Base-by-base conservation (phyloP, 768 basidiomycete species). In the Dacryopinax primogenitus region DNA sequence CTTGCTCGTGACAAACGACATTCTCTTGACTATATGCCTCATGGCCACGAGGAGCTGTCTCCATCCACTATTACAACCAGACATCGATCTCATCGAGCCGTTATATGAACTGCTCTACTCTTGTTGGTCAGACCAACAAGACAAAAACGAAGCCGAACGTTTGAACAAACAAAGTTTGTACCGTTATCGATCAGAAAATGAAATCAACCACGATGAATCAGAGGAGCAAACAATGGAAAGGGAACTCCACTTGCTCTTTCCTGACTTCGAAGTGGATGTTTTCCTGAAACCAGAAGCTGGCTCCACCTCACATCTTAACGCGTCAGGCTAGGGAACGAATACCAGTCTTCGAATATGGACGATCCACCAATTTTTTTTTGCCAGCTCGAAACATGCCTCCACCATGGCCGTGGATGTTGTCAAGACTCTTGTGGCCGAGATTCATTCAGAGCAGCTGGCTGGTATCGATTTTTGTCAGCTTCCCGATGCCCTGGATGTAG, bases 211-310 rank as follows among this genome's bases (percentile, higher is more conserved):
- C 32, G 80, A 79, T 32, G 73, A 80, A 11, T 81, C 80, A 13
- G 93, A 94, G 66, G 83, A 82, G 3, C 88, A 92, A 70, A 72
- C 82, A 36, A 92, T 96, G 72, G 89, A 88, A 73, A 79, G 80
- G 67, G 96, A 98, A 69, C 91, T 98, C 70, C 75, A 85, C 47
- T 76, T 82, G 3, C 73, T 98, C 32, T 99, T 99, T 75, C 96
- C 96, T 13, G 84, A 84, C 12, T 95, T 85, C 69, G 88, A 87
- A 33, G 82, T 87, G 64, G 78, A 66, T 21, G 41, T 66, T 34
- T 64, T 68, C 41, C 66, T 23, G 70, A 18, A 61, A 64, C 28
- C 45, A 65, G 23, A 30, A n/a, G 13, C 7, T 1, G n/a, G 16
- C 33, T 7, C 18, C 47, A 11, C 28, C 41, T 16, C 7, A n/a